phyloP scores from a whole-genome alignment of 2,329 filamentous ascomycete species.

The Verruconis gallopava region DNA sequence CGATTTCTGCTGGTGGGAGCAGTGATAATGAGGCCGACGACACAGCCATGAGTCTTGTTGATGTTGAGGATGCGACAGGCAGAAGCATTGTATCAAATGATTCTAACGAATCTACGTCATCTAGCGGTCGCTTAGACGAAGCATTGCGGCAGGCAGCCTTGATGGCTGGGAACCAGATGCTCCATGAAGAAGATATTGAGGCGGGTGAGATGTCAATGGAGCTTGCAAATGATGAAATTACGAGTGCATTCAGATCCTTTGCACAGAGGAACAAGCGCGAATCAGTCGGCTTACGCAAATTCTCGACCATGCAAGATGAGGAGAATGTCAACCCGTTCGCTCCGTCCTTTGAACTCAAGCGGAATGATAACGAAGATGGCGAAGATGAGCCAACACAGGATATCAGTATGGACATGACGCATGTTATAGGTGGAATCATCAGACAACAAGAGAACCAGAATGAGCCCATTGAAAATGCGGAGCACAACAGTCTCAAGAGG shows the following conservation, averaged over 20 bases:
- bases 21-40: constrained; percentile 56
- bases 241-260: constrained; percentile 64
- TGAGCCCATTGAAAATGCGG: neutral
- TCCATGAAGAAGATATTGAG: constrained; percentile 46
- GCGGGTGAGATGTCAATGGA: constrained; percentile 42
- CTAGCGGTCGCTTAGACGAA: constrained; percentile 63
- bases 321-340: constrained; percentile 39
- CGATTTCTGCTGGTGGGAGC: constrained; percentile 43
- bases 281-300: constrained; percentile 16
- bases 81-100: constrained; percentile 51
- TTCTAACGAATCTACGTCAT: constrained; percentile 45
- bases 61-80: constrained; percentile 47
- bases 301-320: constrained; percentile 28
- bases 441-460: constrained; percentile 16
- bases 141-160: constrained; percentile 62
- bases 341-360: constrained; percentile 24
- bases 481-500: constrained; percentile 7
- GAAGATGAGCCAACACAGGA: constrained; percentile 51
- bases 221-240: constrained; percentile 51
- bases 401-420: constrained; percentile 91
- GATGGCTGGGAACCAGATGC: constrained; percentile 59
- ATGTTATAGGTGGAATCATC: constrained; percentile 68
- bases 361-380: constrained; percentile 24
- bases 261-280: constrained; percentile 38
- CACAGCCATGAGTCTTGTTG: constrained; percentile 64